Evolutionary conservation across 192 early-diverging fungal species (phyloP).

Genomic region (Coemansia nantahalensis): DNA sequence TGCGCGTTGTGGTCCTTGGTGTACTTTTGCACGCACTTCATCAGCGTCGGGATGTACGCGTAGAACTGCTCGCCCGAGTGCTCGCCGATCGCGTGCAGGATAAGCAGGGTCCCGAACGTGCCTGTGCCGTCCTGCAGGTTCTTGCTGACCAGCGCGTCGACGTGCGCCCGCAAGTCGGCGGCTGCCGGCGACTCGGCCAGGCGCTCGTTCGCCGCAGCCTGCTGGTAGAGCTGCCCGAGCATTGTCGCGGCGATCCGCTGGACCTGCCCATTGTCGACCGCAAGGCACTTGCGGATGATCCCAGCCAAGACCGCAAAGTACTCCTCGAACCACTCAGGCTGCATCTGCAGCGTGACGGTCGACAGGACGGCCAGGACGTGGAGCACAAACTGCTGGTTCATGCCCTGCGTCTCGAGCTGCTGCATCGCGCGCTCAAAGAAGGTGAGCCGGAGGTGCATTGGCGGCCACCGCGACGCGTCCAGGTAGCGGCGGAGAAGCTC

Average conservation of each 20-base stretch:
- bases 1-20: constrained; percentile 77
- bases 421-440: constrained; percentile 53
- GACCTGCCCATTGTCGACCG: constrained; percentile 71
- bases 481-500: constrained; percentile 38
- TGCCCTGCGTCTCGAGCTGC: constrained; percentile 47
- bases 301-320: constrained; percentile 36
- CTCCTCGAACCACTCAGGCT: constrained; percentile 52
- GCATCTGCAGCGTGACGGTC: constrained; percentile 44
- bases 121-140: constrained; percentile 65
- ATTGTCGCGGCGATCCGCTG: constrained; percentile 70
- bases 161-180: constrained; percentile 56
- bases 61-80: constrained; percentile 67
- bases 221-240: constrained; percentile 68
- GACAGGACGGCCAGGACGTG: constrained; percentile 48
- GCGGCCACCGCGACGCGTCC: constrained; percentile 33
- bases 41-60: constrained; percentile 68
- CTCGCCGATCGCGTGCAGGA: constrained; percentile 65
- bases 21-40: constrained; percentile 81
- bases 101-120: constrained; percentile 63
- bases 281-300: constrained; percentile 53
- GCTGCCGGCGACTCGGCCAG: constrained; percentile 23
- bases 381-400: constrained; percentile 51
- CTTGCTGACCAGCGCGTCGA: constrained; percentile 66
- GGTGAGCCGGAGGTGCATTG: constrained; percentile 44
- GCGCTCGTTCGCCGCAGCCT: constrained; percentile 48